A percentile compares a stretch with the other conserved stretches of the same genome.
These are phyloP conservation scores for Suhomyces kunorum DNA, from an alignment of 1,139 yeast species.

Conservation along the genomic window DNA sequence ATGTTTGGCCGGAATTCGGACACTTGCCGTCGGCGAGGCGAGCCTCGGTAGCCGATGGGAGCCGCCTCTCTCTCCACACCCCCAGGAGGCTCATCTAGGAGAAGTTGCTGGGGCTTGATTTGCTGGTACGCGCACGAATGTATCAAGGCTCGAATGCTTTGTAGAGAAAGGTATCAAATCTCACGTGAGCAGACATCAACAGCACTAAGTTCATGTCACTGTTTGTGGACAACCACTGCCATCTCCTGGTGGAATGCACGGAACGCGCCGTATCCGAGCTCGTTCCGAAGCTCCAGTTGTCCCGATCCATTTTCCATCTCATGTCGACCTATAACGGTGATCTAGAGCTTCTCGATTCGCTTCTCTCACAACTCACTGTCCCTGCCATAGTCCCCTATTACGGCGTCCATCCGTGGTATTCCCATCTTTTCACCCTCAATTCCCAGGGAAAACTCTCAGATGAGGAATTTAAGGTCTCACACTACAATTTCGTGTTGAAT, in stretches of 20 bases:
- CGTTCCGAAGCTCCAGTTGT: slow-evolving; percentile 11
- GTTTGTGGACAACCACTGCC: slow-evolving; percentile 21
- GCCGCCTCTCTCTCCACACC: no score
- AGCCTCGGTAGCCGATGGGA: no score
- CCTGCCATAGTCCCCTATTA: slow-evolving; percentile 55
- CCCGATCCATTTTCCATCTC: slow-evolving; percentile 15
- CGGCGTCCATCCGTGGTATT: slow-evolving; percentile 72
- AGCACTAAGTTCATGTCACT: not conserved
- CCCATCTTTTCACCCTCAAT: slow-evolving; percentile 9
- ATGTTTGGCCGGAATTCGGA: no score
- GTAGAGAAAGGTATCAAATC: no score
- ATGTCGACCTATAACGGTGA: slow-evolving; percentile 66
- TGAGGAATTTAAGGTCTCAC: slow-evolving; percentile 41
- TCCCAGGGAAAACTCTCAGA: slow-evolving; percentile 6
- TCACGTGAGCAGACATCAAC: not conserved
- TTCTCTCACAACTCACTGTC: slow-evolving; percentile 29
- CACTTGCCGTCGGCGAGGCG: no score
- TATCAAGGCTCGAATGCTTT: no score
- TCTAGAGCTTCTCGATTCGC: slow-evolving; percentile 33
- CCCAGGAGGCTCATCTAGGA: no score
- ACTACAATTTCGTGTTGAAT: slow-evolving; percentile 54
- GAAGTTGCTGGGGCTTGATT: no score
- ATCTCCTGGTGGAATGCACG: slow-evolving; percentile 15
- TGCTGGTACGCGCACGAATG: not conserved
- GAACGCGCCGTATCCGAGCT: slow-evolving; percentile 7